Evolutionary conservation across 352 stramenopile genomes (phyloP), one percentile per base, ranked within the genome.

Genomic region (Phytopythium chamaehyphon): DNA sequence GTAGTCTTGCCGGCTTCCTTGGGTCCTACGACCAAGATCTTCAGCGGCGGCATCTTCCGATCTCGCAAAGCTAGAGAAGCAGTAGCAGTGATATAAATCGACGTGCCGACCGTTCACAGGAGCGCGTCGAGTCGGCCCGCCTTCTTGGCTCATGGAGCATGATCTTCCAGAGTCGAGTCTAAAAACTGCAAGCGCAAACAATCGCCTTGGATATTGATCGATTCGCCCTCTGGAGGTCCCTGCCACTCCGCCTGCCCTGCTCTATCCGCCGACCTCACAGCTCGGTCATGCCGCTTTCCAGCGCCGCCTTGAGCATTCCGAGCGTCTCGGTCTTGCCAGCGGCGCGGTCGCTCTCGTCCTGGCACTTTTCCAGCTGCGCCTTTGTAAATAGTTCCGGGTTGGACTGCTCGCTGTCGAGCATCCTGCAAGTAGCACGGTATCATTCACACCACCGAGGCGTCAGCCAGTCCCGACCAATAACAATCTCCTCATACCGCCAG

Each of bases 1-100:
- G 62, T 82, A 22, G 76, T 86, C 57, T 95, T 96, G 40, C 83
- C 86, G 2, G 73, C 67, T 45, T 91, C 70, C 42, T 93, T 90
- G 1, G 86, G 86, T 0, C 83, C 85, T 6, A 90, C 77, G 35
- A 96, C 48, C 26, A 93, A 59, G 43, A 96, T 58, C 64, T 96
- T 96, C 35, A 93, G 68, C 55, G 72, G 39, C 35, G 69, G 65
- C 76, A 85, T 85, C n/a, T 15, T 35, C n/a, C n/a, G n/a, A n/a
- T n/a, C n/a, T n/a, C n/a, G n/a, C n/a, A n/a, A n/a, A n/a, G n/a
- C n/a, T n/a, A n/a, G n/a, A n/a, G n/a, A n/a, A 33, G 40, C 40
- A 18, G 3, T 47, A 18, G 40, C n/a, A 47, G 18, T 16, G 40
- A 14, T 14, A 28, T 14, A 12, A n/a, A 42, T 8, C 0, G 37